Evolutionary conservation across 106 monocot species (phyloP).

Genomic region (Dioscorea zingiberensis): DNA sequence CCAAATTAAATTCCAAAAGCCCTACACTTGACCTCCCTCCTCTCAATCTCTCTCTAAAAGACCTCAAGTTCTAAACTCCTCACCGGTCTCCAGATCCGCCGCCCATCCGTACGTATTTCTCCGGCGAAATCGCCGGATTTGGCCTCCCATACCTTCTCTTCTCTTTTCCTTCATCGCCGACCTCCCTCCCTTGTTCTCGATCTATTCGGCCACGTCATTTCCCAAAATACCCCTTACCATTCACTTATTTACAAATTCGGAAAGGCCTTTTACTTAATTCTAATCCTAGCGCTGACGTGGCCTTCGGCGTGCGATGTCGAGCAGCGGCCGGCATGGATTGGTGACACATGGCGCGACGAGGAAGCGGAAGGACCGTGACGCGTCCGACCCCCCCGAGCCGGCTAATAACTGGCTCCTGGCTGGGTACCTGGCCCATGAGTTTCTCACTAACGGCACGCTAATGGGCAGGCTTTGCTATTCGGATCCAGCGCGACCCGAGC

Average conservation of each 20-base stretch:
- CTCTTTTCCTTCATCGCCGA: background rate
- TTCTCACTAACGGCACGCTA: constrained; percentile 48
- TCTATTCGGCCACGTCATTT: no score
- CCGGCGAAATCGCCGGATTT: background rate
- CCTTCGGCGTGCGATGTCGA: background rate
- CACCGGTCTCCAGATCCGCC: background rate
- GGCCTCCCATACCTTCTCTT: background rate
- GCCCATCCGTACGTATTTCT: background rate
- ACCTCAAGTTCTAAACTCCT: no score
- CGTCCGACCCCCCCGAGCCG: background rate
- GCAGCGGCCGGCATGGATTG: background rate
- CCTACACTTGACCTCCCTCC: background rate
- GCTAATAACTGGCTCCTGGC: constrained; percentile 30
- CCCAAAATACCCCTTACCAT: no score
- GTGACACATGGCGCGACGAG: constrained; percentile 2
- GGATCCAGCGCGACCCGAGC: constrained; percentile 1
- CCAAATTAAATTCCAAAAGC: background rate
- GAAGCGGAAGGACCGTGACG: constrained; percentile 23
- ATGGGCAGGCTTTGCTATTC: constrained; percentile 13
- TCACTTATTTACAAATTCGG: background rate
- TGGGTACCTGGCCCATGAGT: constrained; percentile 63
- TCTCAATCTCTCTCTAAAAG: background rate
- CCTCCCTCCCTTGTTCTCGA: background rate
- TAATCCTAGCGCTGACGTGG: background rate
- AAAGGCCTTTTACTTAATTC: background rate